These are phyloP conservation scores for Hysterium pulicare DNA, from an alignment of 2,329 filamentous ascomycete genomes.

Conservation along the genomic window DNA sequence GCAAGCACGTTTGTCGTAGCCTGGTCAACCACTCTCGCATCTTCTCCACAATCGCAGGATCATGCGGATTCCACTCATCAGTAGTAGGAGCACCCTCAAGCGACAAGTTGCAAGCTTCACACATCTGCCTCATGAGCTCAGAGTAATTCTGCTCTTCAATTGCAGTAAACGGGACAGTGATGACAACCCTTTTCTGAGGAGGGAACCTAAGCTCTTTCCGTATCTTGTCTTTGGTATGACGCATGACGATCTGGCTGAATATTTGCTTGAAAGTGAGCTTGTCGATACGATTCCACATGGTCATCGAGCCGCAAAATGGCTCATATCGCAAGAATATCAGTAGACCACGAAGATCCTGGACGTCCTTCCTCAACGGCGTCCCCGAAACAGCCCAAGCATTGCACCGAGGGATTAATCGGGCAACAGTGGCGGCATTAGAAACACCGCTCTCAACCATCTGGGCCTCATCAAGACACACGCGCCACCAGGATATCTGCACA, in stretches of 20 bases:
- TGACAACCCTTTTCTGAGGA: conserved; percentile 77
- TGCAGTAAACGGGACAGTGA: conserved; percentile 84
- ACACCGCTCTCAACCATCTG: conserved; percentile 94
- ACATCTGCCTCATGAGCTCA: conserved; percentile 72
- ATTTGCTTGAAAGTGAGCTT: conserved; percentile 64
- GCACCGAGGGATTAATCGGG: conserved; percentile 72
- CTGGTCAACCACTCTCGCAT: conserved; percentile 80
- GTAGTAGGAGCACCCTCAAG: conserved; percentile 59
- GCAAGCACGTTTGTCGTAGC: conserved; percentile 77
- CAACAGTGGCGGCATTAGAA: conserved; percentile 76
- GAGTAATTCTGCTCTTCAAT: conserved; percentile 89
- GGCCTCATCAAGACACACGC: conserved; percentile 70
- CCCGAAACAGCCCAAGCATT: conserved; percentile 93
- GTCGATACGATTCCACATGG: conserved; percentile 68
- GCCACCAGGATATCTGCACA: conserved; percentile 82
- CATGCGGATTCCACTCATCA: conserved; percentile 63
- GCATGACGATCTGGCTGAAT: conserved; percentile 69
- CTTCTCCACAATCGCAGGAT: conserved; percentile 55
- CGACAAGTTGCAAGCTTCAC: conserved; percentile 64
- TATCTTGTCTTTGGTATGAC: conserved; percentile 81
- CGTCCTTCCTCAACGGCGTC: conserved; percentile 79
- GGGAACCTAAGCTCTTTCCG: conserved; percentile 76
- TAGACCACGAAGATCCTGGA: conserved; percentile 75
- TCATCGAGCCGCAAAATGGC: conserved; percentile 64
- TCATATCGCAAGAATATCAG: conserved; percentile 76